A percentile compares a stretch with the other conserved stretches of the same genome.
phyloP scores from a whole-genome alignment of 108 stramenopile genomes.

The Stephanodiscus minutulus region DNA sequence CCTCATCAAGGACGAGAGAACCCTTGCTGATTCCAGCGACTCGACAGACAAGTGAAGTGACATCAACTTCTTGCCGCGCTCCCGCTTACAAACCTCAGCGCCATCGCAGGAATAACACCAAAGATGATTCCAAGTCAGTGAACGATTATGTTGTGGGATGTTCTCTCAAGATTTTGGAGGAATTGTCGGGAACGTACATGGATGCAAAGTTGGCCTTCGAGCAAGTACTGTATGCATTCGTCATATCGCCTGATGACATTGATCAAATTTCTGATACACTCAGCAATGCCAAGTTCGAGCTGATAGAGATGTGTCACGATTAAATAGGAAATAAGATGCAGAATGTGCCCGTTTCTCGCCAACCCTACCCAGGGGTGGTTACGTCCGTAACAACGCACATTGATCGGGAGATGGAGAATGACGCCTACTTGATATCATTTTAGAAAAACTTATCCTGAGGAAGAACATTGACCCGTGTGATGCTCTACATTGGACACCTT shows the following conservation, averaged over 20 bases:
- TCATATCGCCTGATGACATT: conserved; percentile 28
- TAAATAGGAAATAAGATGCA: not conserved
- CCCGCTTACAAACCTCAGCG: not conserved
- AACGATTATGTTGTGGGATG: conserved; percentile 8
- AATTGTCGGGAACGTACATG: conserved; percentile 14
- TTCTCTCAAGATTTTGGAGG: conserved; percentile 15
- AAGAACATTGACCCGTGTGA: too few relatives aligned
- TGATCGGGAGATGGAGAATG: too few relatives aligned
- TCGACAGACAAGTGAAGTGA: not conserved
- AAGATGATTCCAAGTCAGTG: conserved; percentile 5
- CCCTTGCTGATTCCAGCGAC: not conserved
- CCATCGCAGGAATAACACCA: conserved; percentile 11
- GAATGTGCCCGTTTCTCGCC: not conserved
- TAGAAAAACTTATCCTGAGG: too few relatives aligned
- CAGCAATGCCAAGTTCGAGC: conserved; percentile 16
- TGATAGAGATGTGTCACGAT: conserved; percentile 8
- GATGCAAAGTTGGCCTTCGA: conserved; percentile 24
- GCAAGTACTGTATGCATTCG: conserved; percentile 41
- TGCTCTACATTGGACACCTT: too few relatives aligned
- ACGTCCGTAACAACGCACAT: not conserved
- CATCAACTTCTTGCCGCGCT: not conserved
- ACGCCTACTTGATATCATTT: too few relatives aligned
- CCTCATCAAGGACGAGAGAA: not conserved
- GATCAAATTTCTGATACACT: conserved; percentile 36
- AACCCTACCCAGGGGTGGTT: not conserved